These are phyloP conservation scores for Bromus sterilis DNA, from an alignment of 176 grass and related monocot species.

Conservation along the genomic window DNA sequence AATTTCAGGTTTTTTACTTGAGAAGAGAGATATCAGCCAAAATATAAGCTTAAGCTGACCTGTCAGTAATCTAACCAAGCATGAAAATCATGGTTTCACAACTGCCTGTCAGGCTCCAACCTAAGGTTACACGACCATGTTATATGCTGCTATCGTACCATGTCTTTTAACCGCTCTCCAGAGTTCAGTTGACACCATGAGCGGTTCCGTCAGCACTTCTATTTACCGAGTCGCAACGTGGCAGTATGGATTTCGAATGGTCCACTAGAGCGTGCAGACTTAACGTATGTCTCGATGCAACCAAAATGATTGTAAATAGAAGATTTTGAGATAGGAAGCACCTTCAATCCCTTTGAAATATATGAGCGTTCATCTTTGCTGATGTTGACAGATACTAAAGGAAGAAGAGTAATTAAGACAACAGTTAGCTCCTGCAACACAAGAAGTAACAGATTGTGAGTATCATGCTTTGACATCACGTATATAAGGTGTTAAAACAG, in stretches of 20 bases:
- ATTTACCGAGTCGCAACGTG: neutral
- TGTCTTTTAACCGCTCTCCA: neutral
- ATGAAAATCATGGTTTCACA: too few relatives aligned
- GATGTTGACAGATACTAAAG: slow-evolving; percentile 56
- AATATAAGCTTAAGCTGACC: slow-evolving; percentile 1
- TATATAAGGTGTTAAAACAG: slow-evolving; percentile 2
- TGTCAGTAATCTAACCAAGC: neutral
- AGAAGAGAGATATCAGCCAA: neutral
- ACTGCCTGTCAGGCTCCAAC: neutral
- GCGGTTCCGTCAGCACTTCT: neutral
- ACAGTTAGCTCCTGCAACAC: slow-evolving; percentile 65
- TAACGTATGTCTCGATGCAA: neutral
- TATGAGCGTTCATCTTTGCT: slow-evolving; percentile 58
- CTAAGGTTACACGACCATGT: neutral
- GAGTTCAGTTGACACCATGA: neutral
- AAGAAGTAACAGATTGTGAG: slow-evolving; percentile 9
- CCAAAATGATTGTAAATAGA: neutral
- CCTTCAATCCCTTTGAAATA: slow-evolving; percentile 85
- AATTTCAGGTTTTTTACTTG: neutral
- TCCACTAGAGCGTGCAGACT: neutral
- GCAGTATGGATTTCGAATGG: slow-evolving; percentile 1
- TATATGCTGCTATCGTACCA: neutral
- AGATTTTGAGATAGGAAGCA: slow-evolving; percentile 15
- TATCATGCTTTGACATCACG: slow-evolving; percentile 18
- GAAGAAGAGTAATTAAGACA: slow-evolving; percentile 76